A percentile compares a stretch with the other conserved stretches of the same genome.
These are phyloP conservation scores for Russula brevipes DNA, from an alignment of 768 basidiomycete genomes.

Conservation along the genomic window DNA sequence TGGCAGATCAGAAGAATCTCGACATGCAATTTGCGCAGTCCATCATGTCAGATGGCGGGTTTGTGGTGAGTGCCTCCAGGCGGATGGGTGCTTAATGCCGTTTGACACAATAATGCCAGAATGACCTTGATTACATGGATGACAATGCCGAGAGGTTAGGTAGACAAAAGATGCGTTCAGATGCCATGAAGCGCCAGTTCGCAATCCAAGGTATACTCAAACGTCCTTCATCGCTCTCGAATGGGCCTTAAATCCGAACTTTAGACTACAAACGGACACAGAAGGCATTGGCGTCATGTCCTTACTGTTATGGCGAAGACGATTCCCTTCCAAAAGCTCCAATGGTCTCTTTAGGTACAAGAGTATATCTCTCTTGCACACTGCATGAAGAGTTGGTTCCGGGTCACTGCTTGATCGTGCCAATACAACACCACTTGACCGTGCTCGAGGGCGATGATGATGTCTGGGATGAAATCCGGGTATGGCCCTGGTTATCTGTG, in stretches of 20 bases:
- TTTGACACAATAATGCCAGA: slow-evolving; percentile 38
- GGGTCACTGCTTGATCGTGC: slow-evolving; percentile 93
- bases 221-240: background rate
- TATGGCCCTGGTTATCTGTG: slow-evolving; percentile 37
- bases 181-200: slow-evolving; percentile 95
- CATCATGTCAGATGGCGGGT: slow-evolving; percentile 85
- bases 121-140: slow-evolving; percentile 91
- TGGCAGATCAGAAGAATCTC: slow-evolving; percentile 85
- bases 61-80: slow-evolving; percentile 49
- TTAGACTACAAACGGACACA: slow-evolving; percentile 94
- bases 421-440: slow-evolving; percentile 87
- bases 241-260: slow-evolving; percentile 4
- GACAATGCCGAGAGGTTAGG: slow-evolving; percentile 93
- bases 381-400: slow-evolving; percentile 79
- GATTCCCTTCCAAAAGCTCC: slow-evolving; percentile 85
- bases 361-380: slow-evolving; percentile 88
- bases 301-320: slow-evolving; percentile 89
- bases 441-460: slow-evolving; percentile 95
- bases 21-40: slow-evolving; percentile 86
- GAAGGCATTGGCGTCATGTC: slow-evolving; percentile 78
- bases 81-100: background rate
- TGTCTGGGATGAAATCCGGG: slow-evolving; percentile 95
- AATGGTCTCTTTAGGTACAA: slow-evolving; percentile 84
- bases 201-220: slow-evolving; percentile 76
- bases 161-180: slow-evolving; percentile 91